Evolutionary conservation across 805 yeast species (phyloP).

Genomic region (Ogataea naganishii): DNA sequence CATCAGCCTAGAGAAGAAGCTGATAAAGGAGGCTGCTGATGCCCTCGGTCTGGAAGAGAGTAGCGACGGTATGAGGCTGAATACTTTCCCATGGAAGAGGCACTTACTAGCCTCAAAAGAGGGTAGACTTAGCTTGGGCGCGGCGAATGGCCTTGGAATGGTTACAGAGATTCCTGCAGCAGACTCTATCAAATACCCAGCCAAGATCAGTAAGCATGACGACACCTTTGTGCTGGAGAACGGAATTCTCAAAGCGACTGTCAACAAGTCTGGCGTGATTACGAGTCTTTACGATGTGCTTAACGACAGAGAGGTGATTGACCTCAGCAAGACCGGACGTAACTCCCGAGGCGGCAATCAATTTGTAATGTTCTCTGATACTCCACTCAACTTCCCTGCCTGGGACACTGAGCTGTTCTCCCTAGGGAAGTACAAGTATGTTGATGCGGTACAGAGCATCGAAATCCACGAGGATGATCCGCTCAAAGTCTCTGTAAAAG

Average conservation of each 20-base stretch:
- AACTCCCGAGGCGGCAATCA: conserved; percentile 70
- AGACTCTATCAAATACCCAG: conserved; percentile 31
- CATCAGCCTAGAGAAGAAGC: conserved; percentile 38
- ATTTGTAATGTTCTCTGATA: conserved; percentile 76
- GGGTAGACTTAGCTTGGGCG: conserved; percentile 3
- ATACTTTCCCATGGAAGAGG: conserved; percentile 63
- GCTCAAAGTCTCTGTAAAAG: conserved; percentile 52
- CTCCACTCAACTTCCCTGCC: conserved; percentile 87
- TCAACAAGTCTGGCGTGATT: conserved; percentile 46
- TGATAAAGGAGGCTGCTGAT: conserved; percentile 44
- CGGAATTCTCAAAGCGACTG: conserved; percentile 46
- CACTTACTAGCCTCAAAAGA: conserved; percentile 30
- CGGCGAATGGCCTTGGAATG: conserved; percentile 8
- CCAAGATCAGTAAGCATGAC: conserved; percentile 33
- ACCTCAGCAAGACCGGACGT: conserved; percentile 42
- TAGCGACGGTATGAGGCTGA: conserved; percentile 24
- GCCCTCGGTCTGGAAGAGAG: conserved; percentile 25
- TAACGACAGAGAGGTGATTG: conserved; percentile 58
- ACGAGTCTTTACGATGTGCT: conserved; percentile 54
- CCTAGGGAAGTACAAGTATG: conserved; percentile 56
- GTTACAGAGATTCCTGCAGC: conserved; percentile 4
- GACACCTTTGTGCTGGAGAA: conserved; percentile 48
- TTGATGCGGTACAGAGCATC: conserved; percentile 31
- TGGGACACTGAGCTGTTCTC: conserved; percentile 97
- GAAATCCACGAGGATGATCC: conserved; percentile 41